These are phyloP conservation scores for Globisporangium yorkense DNA, from an alignment of 352 stramenopile species.

Conservation along the genomic window DNA sequence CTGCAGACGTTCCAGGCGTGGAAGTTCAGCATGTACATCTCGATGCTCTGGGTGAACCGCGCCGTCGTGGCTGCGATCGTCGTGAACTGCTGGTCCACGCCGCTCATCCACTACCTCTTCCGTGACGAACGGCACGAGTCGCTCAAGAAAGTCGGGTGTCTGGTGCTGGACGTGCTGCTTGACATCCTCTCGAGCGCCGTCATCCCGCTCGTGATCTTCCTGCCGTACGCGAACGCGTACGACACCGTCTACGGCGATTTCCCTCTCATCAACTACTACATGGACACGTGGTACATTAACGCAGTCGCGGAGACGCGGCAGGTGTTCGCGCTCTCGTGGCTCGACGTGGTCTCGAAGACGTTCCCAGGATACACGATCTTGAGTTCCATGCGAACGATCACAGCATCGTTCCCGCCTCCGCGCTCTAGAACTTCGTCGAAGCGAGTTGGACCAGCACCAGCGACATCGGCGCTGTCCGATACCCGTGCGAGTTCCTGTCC, in stretches of 20 bases:
- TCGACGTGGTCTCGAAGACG: constrained; percentile 8
- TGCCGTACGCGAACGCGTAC: constrained; percentile 3
- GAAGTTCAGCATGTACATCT: constrained; percentile 5
- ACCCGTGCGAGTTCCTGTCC: too few species aligned
- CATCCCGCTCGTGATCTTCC: constrained; percentile 9
- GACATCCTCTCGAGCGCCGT: constrained; percentile 7
- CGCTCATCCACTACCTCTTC: constrained; percentile 5
- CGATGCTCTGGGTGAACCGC: constrained; percentile 8
- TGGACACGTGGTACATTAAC: constrained; percentile 5
- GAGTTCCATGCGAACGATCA: constrained; percentile 2
- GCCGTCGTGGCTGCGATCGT: constrained; percentile 5
- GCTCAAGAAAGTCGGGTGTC: constrained; percentile 8
- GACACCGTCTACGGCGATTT: constrained; percentile 1
- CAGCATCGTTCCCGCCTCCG: not conserved
- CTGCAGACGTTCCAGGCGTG: constrained; percentile 10
- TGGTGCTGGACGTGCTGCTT: constrained; percentile 2
- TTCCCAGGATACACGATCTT: constrained; percentile 7
- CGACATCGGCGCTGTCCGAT: too few species aligned
- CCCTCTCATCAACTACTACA: constrained; percentile 5
- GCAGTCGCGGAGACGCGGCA: constrained; percentile 2
- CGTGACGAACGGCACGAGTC: not conserved
- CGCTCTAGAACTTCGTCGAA: not conserved
- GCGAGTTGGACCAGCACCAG: too few species aligned
- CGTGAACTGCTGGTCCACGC: constrained; percentile 10
- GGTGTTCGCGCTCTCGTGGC: constrained; percentile 2